Base-by-base conservation (phyloP, 768 basidiomycete species). In the Russula ochroleuca region DNA sequence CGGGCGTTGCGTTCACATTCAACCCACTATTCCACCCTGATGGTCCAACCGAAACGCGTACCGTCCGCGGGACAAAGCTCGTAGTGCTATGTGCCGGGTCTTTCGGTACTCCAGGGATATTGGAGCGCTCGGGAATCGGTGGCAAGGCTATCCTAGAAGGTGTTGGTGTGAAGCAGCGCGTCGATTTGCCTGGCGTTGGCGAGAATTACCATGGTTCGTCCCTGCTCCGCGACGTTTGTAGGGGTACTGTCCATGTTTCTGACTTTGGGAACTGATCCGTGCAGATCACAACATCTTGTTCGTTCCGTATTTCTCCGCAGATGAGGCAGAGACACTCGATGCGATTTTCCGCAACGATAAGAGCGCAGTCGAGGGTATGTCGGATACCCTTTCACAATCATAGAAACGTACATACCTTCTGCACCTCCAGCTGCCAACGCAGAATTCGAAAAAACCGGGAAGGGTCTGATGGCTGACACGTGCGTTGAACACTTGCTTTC, bases 381-480 rank as follows among this genome's bases (percentile, higher is more conserved):
- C 11, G 15, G 31, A 25, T 11, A 11, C 10, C 23, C 3, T 47
- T 9, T 17, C 17, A 40, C 8, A 17, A 38, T 33, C 31, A 31
- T 11, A 21, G 33, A 8, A 15, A 23, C 15, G 14, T 14, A 33
- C 13, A 25, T 25, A 2, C 14, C 21, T 19, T 25, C 9, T 2
- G 14, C 45, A 14, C 0, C 35, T 28, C 28, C 40, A 80, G 77
- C 74, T 57, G 73, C 75, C 69, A 67, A 67, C 37, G 65, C 57
- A 21, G 71, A 78, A 47, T 81, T 75, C 73, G 61, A 69, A 10
- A 67, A 69, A 19, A 70, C 71, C 0, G 83, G 81, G 0, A 76
- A 70, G 37, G 83, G 84, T 1, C 69, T 81, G 47, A 74, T 87
- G 67, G 77, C 83, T 1, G 77, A 81, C 65, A 87, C 83, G 87